Percentiles rank a stretch among this genome's conserved stretches.
phyloP scores from a whole-genome alignment of 2,329 filamentous ascomycete species.

The Alternaria atra region DNA sequence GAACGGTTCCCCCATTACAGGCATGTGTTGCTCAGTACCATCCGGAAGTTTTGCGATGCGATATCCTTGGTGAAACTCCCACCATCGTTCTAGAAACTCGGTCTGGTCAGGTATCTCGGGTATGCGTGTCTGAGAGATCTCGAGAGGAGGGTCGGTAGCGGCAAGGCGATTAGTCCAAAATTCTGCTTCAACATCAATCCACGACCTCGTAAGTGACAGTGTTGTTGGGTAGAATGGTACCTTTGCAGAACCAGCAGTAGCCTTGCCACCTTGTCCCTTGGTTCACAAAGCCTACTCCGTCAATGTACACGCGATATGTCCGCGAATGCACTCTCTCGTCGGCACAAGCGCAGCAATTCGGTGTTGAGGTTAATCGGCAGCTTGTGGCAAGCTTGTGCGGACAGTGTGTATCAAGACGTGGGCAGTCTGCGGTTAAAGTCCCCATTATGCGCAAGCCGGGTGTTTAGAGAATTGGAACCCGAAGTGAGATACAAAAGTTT shows the following conservation, averaged over 20 bases:
- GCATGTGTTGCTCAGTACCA: constrained; percentile 56
- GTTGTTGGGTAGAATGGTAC: constrained; percentile 17
- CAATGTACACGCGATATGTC: constrained; percentile 59
- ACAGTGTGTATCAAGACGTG: constrained; percentile 49
- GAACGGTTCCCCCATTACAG: constrained; percentile 59
- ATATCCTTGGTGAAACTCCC: constrained; percentile 60
- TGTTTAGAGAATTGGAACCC: neutral
- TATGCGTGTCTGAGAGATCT: constrained; percentile 56
- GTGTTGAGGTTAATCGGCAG: constrained; percentile 53
- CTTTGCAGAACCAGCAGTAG: constrained; percentile 63
- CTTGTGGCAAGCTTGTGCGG: constrained; percentile 55
- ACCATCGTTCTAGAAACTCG: constrained; percentile 58
- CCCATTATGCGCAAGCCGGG: constrained; percentile 39
- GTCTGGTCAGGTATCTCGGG: constrained; percentile 58
- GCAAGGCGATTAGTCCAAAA: constrained; percentile 60
- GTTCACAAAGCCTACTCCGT: constrained; percentile 60
- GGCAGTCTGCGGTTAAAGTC: constrained; percentile 51
- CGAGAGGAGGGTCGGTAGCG: constrained; percentile 53
- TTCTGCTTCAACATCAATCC: constrained; percentile 40
- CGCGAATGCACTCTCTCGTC: constrained; percentile 54
- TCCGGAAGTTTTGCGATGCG: constrained; percentile 52
- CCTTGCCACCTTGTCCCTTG: constrained; percentile 60
- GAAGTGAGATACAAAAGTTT: neutral
- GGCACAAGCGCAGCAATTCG: constrained; percentile 53
- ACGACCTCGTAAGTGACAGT: neutral